A percentile compares a stretch with the other conserved stretches of the same genome.
Evolutionary conservation across 495 filamentous ascomycete species (phyloP).

Genomic region (Aspergillus biplanus): DNA sequence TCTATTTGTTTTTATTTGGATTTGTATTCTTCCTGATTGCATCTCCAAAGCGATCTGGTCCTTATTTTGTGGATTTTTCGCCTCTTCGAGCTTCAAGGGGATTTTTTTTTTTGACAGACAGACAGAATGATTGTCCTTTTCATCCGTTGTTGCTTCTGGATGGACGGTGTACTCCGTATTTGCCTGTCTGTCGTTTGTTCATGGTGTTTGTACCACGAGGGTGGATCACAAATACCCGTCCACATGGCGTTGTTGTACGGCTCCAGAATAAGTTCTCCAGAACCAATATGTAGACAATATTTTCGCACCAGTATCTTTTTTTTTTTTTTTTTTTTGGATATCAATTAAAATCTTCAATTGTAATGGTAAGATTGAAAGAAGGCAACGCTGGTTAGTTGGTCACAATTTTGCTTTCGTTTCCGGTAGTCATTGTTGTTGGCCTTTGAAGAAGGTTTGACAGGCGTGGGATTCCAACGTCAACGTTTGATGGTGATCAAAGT

Average conservation of each 20-base stretch:
- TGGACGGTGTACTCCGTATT: constrained; percentile 14
- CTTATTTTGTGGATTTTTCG: neutral
- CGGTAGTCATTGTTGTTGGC: too few species aligned
- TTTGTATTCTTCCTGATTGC: neutral
- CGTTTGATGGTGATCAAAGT: neutral
- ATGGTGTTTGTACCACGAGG: constrained; percentile 29
- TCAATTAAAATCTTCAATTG: too few species aligned
- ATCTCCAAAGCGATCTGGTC: neutral
- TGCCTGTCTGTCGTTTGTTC: constrained; percentile 9
- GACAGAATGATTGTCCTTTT: constrained; percentile 1
- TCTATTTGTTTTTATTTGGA: neutral
- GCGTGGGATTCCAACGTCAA: neutral
- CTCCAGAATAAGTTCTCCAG: constrained; percentile 1
- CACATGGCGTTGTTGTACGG: constrained; percentile 29
- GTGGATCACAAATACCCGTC: constrained; percentile 30
- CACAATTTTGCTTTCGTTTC: too few species aligned
- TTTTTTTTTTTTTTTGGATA: constrained; percentile 2
- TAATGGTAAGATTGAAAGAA: too few species aligned
- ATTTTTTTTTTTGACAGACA: neutral
- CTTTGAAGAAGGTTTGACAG: constrained; percentile 1
- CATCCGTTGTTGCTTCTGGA: too few species aligned
- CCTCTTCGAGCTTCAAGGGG: neutral
- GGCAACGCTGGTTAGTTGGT: too few species aligned
- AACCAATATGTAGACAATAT: constrained; percentile 16
- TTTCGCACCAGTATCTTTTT: constrained; percentile 8